Evolutionary conservation across 176 grass and related monocot species (phyloP).

Genomic region (Calamus simplicifolius): DNA sequence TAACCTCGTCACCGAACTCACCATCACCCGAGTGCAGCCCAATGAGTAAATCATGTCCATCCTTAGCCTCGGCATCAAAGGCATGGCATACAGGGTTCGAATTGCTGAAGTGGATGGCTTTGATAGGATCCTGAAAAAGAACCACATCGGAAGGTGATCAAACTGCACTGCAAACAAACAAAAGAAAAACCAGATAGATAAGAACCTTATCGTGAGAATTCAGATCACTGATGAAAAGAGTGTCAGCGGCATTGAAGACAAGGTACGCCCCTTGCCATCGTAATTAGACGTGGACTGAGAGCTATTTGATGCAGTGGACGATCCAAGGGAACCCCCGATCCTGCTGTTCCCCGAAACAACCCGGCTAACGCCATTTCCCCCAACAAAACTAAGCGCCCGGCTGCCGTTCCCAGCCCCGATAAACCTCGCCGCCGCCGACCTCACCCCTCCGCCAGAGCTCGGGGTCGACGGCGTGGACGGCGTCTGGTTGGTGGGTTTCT

Average conservation of each 20-base stretch:
- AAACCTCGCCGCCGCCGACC: constrained; percentile 69
- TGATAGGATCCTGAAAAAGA: constrained; percentile 62
- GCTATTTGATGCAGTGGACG: constrained; percentile 24
- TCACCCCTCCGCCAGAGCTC: constrained; percentile 60
- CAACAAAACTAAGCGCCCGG: constrained; percentile 71
- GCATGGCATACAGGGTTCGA: constrained; percentile 79
- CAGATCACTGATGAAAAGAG: constrained; percentile 84
- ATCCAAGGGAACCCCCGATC: constrained; percentile 39
- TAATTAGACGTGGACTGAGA: constrained; percentile 52
- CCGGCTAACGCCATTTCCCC: constrained; percentile 55
- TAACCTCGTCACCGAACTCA: constrained; percentile 11
- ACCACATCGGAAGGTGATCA: constrained; percentile 7
- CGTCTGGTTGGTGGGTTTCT: constrained; percentile 56
- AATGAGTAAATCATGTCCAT: constrained; percentile 81
- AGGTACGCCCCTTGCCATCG: constrained; percentile 77
- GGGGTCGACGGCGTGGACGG: constrained; percentile 49
- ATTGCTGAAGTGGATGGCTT: constrained; percentile 84
- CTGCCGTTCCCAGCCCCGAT: constrained; percentile 62
- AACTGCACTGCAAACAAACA: constrained; percentile 7
- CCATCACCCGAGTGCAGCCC: constrained; percentile 82
- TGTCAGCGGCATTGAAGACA: constrained; percentile 71
- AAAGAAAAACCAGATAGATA: constrained; percentile 8
- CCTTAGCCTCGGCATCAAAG: constrained; percentile 85
- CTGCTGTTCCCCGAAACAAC: constrained; percentile 62
- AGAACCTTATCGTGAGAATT: constrained; percentile 82